Evolutionary conservation across 1,284 basidiomycete genomes (phyloP).

Genomic region (Ganoderma meredithae): DNA sequence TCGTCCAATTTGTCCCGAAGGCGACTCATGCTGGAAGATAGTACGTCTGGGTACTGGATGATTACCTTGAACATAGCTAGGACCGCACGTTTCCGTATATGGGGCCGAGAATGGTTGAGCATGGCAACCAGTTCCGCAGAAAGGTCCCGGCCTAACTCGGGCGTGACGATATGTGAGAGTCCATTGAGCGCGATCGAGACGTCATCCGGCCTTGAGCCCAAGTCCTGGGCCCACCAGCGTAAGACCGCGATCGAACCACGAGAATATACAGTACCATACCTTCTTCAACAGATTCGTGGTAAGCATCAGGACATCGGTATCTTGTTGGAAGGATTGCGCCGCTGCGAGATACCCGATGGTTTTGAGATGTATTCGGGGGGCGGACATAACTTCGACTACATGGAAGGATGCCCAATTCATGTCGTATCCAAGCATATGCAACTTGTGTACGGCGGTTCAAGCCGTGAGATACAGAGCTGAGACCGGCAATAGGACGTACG

Average conservation of each 20-base stretch:
- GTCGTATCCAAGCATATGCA: constrained; percentile 93
- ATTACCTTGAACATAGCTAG: constrained; percentile 84
- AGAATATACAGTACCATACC: constrained; percentile 54
- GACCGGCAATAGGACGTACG: constrained; percentile 50
- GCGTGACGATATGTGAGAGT: constrained; percentile 87
- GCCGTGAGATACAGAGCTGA: neutral
- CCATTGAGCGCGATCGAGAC: constrained; percentile 88
- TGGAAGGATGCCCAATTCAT: constrained; percentile 94
- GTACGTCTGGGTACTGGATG: constrained; percentile 81
- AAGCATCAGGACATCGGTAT: constrained; percentile 97
- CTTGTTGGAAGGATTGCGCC: constrained; percentile 89
- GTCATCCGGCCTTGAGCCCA: constrained; percentile 80
- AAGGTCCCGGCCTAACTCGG: constrained; percentile 90
- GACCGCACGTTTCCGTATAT: constrained; percentile 90
- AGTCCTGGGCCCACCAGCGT: constrained; percentile 62
- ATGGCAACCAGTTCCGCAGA: constrained; percentile 88
- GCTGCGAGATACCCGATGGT: constrained; percentile 96
- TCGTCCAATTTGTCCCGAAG: constrained; percentile 90
- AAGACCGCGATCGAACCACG: neutral
- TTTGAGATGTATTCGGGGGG: constrained; percentile 90
- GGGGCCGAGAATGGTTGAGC: constrained; percentile 89
- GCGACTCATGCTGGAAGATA: constrained; percentile 70
- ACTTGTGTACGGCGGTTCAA: constrained; percentile 50
- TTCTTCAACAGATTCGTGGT: constrained; percentile 99
- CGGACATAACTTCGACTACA: constrained; percentile 98